These are phyloP conservation scores for Penicillium sp. DNA, from an alignment of 2,329 filamentous ascomycete species.

Conservation along the genomic window DNA sequence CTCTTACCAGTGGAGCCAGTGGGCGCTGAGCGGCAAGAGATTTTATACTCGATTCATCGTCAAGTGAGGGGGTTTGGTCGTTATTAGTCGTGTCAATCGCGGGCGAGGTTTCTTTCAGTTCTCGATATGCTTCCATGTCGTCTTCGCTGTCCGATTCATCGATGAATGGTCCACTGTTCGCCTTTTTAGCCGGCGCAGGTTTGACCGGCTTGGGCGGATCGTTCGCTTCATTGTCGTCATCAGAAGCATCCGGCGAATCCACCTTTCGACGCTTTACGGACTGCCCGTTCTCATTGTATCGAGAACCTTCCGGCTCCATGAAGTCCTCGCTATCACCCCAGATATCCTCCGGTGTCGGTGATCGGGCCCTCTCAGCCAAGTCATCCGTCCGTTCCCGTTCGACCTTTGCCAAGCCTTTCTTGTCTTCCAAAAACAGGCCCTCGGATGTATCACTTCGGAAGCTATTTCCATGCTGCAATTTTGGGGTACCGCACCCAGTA, in stretches of 20 bases:
- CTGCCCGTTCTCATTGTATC: conserved; percentile 39
- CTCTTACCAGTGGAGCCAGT: conserved; percentile 54
- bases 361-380: conserved; percentile 24
- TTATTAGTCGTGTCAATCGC: neutral
- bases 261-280: conserved; percentile 42
- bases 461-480: conserved; percentile 16
- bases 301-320: conserved; percentile 20
- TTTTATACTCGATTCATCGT: conserved; percentile 19
- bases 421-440: conserved; percentile 44
- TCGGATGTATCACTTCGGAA: conserved; percentile 22
- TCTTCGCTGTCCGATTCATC: conserved; percentile 60
- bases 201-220: conserved; percentile 5
- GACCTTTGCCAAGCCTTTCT: conserved; percentile 22
- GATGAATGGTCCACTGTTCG: conserved; percentile 44
- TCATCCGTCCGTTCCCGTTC: conserved; percentile 12
- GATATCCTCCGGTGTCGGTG: conserved; percentile 40
- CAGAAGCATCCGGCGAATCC: conserved; percentile 19
- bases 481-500: conserved; percentile 33
- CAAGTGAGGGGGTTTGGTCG: conserved; percentile 8
- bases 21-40: conserved; percentile 24
- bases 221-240: neutral
- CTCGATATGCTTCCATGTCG: conserved; percentile 37
- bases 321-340: conserved; percentile 36
- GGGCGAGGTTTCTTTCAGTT: conserved; percentile 20
- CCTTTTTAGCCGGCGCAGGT: conserved; percentile 15